Conservation (phyloP, 2,329 filamentous ascomycete genomes). For the Anthostomella pinea region DNA sequence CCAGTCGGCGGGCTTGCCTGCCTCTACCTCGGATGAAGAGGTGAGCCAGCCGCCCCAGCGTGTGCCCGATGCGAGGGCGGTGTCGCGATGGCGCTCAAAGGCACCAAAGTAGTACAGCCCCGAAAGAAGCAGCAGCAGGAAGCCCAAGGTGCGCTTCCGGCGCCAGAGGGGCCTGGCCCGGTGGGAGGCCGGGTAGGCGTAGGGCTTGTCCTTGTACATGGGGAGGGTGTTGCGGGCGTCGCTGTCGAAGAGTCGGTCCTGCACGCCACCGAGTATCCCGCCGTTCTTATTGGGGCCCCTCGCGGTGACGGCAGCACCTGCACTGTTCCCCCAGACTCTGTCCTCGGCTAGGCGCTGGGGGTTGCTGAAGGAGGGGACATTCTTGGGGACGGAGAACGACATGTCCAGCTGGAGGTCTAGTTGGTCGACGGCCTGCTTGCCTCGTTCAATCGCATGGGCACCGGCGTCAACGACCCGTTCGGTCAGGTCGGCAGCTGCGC, state of each 20-base stretch:
- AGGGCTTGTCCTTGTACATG: constrained; percentile 99
- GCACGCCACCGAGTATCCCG: constrained; percentile 50
- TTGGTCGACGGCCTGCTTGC: constrained; percentile 34
- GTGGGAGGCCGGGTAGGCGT: constrained; percentile 61
- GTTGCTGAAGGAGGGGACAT: constrained; percentile 66
- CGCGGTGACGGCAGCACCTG: constrained; percentile 43
- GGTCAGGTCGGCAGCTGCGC: constrained; percentile 42
- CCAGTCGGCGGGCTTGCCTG: constrained; percentile 63
- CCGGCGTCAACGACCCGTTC: constrained; percentile 49
- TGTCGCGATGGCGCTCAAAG: constrained; percentile 42
- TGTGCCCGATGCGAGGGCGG: constrained; percentile 46
- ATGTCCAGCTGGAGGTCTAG: constrained; percentile 52
- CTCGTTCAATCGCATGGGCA: constrained; percentile 44
- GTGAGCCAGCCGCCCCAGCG: no score
- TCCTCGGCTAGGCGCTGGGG: constrained; percentile 65
- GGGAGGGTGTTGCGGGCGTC: constrained; percentile 64
- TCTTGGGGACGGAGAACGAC: constrained; percentile 66
- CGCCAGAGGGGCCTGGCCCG: constrained; percentile 59
- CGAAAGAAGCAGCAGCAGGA: constrained; percentile 53
- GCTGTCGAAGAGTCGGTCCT: constrained; percentile 65
- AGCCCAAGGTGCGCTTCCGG: constrained; percentile 57
- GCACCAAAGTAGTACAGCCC: constrained; percentile 69
- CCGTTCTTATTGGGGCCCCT: constrained; percentile 32
- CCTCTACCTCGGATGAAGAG: constrained; percentile 41
- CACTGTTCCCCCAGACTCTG: constrained; percentile 60